These are phyloP conservation scores for Neurospora tetrasperma DNA, from an alignment of 495 filamentous ascomycete genomes.

Conservation along the genomic window DNA sequence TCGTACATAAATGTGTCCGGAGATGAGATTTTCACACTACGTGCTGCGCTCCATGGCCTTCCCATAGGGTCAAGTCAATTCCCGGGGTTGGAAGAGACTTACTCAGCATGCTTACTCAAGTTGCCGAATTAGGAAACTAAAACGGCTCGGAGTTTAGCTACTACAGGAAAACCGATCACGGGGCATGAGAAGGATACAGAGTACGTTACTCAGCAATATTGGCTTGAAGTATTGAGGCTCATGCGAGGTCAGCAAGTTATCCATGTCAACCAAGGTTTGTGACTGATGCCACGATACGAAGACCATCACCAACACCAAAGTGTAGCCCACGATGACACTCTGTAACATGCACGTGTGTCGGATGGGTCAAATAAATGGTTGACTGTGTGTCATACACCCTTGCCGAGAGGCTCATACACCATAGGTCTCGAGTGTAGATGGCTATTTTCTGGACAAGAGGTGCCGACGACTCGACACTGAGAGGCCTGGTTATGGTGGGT, in stretches of 20 bases:
- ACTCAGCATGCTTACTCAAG: neutral
- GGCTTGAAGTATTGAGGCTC: neutral
- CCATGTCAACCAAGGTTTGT: neutral
- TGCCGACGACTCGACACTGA: neutral
- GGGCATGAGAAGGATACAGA: neutral
- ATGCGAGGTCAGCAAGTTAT: neutral
- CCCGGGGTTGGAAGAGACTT: neutral
- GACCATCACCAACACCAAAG: neutral
- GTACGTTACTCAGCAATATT: neutral
- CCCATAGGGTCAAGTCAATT: too few relatives aligned
- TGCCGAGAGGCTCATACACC: neutral
- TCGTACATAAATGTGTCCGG: too few relatives aligned
- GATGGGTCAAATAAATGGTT: neutral
- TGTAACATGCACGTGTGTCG: neutral
- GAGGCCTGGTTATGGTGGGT: neutral
- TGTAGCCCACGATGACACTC: neutral
- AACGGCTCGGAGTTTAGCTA: neutral
- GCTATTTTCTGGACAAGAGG: neutral
- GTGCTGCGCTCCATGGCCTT: too few relatives aligned
- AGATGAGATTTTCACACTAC: too few relatives aligned
- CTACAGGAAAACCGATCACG: neutral
- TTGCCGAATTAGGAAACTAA: neutral
- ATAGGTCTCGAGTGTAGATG: neutral
- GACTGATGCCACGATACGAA: neutral
- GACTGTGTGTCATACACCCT: neutral